Conservation (phyloP, 192 early-diverging fungal species). For the Geranomyces michiganensis region DNA sequence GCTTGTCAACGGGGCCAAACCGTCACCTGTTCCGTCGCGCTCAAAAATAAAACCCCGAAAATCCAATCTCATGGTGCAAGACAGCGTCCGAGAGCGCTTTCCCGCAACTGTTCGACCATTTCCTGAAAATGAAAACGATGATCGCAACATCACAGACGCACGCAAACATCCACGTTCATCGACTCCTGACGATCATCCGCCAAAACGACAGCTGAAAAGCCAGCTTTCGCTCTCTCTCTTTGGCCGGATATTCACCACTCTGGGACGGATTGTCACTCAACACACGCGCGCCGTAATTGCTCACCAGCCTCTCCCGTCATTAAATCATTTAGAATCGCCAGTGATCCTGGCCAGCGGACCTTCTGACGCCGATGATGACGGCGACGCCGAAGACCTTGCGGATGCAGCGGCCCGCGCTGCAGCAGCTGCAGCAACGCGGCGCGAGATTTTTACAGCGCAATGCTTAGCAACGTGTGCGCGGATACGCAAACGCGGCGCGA, state of each 20-base stretch:
- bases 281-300: conserved; percentile 1
- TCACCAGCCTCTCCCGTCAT: neutral
- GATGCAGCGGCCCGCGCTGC: neutral
- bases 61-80: neutral
- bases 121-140: neutral
- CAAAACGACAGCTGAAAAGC: neutral
- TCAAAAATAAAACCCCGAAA: neutral
- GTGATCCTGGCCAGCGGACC: conserved; percentile 1
- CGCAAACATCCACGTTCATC: conserved; percentile 6
- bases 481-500: neutral
- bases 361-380: conserved; percentile 3
- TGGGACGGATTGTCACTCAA: conserved; percentile 26
- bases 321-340: neutral
- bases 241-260: conserved; percentile 21
- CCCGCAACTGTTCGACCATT: too few relatives aligned
- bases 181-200: neutral
- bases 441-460: conserved; percentile 10
- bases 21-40: neutral
- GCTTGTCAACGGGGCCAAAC: neutral
- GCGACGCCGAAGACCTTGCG: too few relatives aligned
- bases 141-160: neutral
- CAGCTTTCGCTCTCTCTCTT: conserved; percentile 25
- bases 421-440: conserved; percentile 15
- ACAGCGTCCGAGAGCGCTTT: neutral
- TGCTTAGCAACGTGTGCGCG: conserved; percentile 4